Conservation (phyloP, 106 monocot genomes). For the Phalaenopsis aphrodite region DNA sequence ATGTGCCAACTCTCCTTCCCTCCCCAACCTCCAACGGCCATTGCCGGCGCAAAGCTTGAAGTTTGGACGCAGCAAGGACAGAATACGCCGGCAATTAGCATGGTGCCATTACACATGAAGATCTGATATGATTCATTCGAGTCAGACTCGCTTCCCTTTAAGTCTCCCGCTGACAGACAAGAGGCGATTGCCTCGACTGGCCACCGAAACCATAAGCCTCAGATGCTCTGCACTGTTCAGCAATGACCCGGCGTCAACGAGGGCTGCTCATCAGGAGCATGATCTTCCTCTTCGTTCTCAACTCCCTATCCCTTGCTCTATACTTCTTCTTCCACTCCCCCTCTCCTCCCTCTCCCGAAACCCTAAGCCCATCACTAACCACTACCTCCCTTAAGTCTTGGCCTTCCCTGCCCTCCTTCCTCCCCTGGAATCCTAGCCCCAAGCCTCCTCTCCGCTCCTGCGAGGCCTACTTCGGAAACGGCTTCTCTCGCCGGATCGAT, state of each 20-base stretch:
- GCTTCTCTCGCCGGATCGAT: constrained; percentile 56
- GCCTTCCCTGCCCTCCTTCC: constrained; percentile 74
- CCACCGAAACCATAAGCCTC: background rate
- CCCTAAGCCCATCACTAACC: constrained; percentile 7
- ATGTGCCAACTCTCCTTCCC: background rate
- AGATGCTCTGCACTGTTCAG: background rate
- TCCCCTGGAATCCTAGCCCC: constrained; percentile 47
- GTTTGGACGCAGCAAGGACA: background rate
- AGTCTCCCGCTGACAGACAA: background rate
- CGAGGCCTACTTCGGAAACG: constrained; percentile 92
- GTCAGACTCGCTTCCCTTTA: background rate
- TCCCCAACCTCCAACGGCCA: background rate
- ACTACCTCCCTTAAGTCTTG: constrained; percentile 54
- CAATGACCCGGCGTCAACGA: constrained; percentile 27
- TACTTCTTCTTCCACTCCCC: constrained; percentile 25
- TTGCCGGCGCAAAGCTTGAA: background rate
- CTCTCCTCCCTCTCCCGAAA: background rate
- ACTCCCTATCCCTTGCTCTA: constrained; percentile 2
- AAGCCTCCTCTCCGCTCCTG: constrained; percentile 46
- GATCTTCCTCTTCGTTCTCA: constrained; percentile 39
- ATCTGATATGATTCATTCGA: background rate
- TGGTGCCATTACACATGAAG: too few species aligned
- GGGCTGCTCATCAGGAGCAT: constrained; percentile 31
- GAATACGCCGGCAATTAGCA: background rate
- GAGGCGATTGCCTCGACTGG: background rate